These are phyloP conservation scores for Parachaetomium inaequale DNA, from an alignment of 495 filamentous ascomycete species.

Conservation along the genomic window DNA sequence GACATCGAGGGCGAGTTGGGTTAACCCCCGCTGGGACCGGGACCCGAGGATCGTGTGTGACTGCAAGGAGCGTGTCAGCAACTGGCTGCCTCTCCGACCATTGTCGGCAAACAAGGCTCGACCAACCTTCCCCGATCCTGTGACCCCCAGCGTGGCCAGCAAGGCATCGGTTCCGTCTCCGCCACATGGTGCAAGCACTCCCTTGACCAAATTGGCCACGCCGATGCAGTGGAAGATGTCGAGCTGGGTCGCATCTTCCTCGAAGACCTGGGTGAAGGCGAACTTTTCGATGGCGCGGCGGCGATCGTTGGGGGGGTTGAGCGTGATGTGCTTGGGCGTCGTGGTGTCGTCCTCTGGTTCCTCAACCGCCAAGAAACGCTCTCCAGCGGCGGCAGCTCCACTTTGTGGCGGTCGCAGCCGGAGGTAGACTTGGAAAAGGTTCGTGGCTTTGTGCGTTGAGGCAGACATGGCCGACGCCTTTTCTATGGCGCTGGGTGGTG, in stretches of 20 bases:
- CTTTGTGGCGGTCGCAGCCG: slow-evolving; percentile 72
- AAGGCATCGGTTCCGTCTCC: slow-evolving; percentile 81
- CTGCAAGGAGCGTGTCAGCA: slow-evolving; percentile 45
- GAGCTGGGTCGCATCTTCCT: slow-evolving; percentile 76
- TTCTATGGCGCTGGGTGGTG: slow-evolving; percentile 18
- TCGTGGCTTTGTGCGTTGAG: slow-evolving; percentile 36
- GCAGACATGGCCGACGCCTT: slow-evolving; percentile 21
- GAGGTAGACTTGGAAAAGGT: slow-evolving; percentile 88
- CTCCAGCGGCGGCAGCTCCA: slow-evolving; percentile 38
- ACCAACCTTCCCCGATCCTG: slow-evolving; percentile 89
- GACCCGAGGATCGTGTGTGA: slow-evolving; percentile 96
- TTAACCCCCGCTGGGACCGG: slow-evolving; percentile 78
- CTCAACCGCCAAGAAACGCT: slow-evolving; percentile 80
- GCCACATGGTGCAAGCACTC: slow-evolving; percentile 65
- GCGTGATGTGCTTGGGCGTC: slow-evolving; percentile 74
- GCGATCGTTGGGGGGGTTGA: slow-evolving; percentile 79
- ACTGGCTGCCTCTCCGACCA: slow-evolving; percentile 14
- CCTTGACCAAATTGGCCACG: slow-evolving; percentile 69
- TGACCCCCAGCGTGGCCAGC: slow-evolving; percentile 89
- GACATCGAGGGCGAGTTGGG: slow-evolving; percentile 85
- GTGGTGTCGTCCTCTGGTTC: slow-evolving; percentile 44
- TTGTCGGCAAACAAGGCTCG: neutral
- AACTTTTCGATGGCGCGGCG: slow-evolving; percentile 90
- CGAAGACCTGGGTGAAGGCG: slow-evolving; percentile 89
- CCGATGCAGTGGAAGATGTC: slow-evolving; percentile 84